Evolutionary conservation across 1,139 yeast species (phyloP), one percentile per base, ranked within the genome.

Genomic region (Waltiozyma solani): DNA sequence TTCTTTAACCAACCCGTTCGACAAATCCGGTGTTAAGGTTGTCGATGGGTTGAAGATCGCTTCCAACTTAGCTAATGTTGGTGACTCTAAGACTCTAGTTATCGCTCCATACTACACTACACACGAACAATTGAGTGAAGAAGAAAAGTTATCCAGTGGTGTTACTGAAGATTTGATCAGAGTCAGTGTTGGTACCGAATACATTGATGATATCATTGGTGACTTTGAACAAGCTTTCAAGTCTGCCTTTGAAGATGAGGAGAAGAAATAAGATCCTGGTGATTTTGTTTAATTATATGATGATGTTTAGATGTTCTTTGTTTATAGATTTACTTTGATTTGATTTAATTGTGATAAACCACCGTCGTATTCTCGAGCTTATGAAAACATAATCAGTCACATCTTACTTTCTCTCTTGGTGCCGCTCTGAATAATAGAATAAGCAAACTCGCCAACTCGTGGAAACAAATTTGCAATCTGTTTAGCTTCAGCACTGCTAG

Each of bases 21-120:
- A 75, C 50, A 81, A 77, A 49, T 75, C 87, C 35, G 86, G 94
- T 51, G 89, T 89, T 37, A 71, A 68, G 52, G 84, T 87, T 45
- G 96, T 85, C 44, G 96, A 87, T 61, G 65, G 63, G 49, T 74
- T 91, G 60, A 73, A 85, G 62, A 65, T 91, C 42, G 94, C 95
- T 42, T 79, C 95, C 29, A 85, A 87, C 67, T 74, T 91, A 59
- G 97, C 98, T 42, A 91, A 91, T 56, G 96, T 91, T 43, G 97
- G 98, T 58, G 98, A 91, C 58, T 77, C 89, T 38, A 91, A 89
- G 69, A 85, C 97, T 34, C 73, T 91, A 58, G 94, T 89, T 41
- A 89, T 91, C 62, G 89, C 96, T 44, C 98, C 97, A 48, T 87
- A 79, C 69, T 86, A 74, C 64, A 91, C 97, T 38, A 91, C 97